Evolutionary conservation across 345 rosid genomes (phyloP).

Genomic region (Syzygium aromaticum): DNA sequence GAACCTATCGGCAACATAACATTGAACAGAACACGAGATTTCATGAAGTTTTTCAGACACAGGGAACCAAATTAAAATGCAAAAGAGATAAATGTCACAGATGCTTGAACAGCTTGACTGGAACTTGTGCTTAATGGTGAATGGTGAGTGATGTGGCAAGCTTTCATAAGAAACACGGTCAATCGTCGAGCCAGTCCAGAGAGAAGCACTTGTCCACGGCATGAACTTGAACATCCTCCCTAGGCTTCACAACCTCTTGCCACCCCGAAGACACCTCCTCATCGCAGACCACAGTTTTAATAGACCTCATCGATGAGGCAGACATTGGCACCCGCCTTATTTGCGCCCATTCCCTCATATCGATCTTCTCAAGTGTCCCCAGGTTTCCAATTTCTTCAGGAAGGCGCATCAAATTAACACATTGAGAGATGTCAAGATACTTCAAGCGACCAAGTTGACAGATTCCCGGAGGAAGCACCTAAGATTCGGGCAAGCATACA

Average conservation of each 20-base stretch:
- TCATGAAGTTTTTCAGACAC: not conserved
- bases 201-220: conserved; percentile 49
- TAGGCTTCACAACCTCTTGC: conserved; percentile 34
- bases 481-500: conserved; percentile 71
- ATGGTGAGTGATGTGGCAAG: not conserved
- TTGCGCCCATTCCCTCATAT: conserved; percentile 76
- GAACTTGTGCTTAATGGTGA: too few relatives aligned
- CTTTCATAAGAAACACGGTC: not conserved
- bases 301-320: conserved; percentile 33
- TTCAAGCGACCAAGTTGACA: conserved; percentile 44
- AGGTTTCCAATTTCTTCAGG: conserved; percentile 53
- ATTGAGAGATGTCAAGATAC: conserved; percentile 70
- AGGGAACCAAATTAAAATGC: not conserved
- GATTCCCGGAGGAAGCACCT: conserved; percentile 39
- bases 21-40: not conserved
- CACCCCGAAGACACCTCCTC: conserved; percentile 52
- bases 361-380: conserved; percentile 57
- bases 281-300: conserved; percentile 59
- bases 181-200: conserved; percentile 57
- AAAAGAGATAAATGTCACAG: not conserved
- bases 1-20: not conserved
- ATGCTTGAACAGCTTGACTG: not conserved
- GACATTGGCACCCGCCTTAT: conserved; percentile 32
- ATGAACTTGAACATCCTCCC: conserved; percentile 42
- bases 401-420: conserved; percentile 44